These are phyloP conservation scores for Starmerella apicola DNA, from an alignment of 805 yeast genomes.

Conservation along the genomic window DNA sequence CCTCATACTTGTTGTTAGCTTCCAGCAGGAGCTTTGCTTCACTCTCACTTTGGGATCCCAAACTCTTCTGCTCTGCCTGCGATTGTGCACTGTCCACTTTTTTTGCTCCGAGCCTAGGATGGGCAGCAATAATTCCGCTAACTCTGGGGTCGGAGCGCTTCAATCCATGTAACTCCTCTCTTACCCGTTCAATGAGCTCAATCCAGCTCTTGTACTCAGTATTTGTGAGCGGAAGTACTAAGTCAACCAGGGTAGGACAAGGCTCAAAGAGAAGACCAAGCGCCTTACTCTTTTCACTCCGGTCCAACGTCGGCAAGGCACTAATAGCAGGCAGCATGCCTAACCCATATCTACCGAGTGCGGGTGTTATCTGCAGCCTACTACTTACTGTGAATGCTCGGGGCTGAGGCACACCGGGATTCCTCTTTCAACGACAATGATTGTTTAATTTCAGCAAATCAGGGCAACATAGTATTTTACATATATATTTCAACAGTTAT, in stretches of 20 bases:
- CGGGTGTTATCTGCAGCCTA: too few species aligned
- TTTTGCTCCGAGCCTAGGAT: constrained; percentile 70
- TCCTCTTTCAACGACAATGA: too few species aligned
- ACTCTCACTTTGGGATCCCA: constrained; percentile 38
- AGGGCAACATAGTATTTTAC: too few species aligned
- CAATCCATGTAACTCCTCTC: constrained; percentile 31
- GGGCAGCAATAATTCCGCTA: constrained; percentile 62
- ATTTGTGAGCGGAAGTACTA: constrained; percentile 26
- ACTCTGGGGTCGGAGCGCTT: constrained; percentile 23
- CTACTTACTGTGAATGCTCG: too few species aligned
- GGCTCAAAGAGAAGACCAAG: constrained; percentile 55
- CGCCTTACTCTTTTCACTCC: constrained; percentile 3
- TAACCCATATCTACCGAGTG: too few species aligned
- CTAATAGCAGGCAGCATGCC: constrained; percentile 6
- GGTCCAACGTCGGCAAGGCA: not conserved
- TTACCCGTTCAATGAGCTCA: constrained; percentile 36
- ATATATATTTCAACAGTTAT: too few species aligned
- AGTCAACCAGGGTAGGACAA: constrained; percentile 37
- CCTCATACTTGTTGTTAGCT: constrained; percentile 54
- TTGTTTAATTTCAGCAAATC: too few species aligned
- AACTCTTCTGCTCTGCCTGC: constrained; percentile 53
- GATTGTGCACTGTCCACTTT: constrained; percentile 49
- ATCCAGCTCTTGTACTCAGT: constrained; percentile 17
- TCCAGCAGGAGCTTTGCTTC: constrained; percentile 39
- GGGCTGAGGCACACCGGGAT: too few species aligned